Evolutionary conservation across 345 rosid species (phyloP), one percentile per base, ranked within the genome.

Genomic region (Eucalyptus cloeziana): DNA sequence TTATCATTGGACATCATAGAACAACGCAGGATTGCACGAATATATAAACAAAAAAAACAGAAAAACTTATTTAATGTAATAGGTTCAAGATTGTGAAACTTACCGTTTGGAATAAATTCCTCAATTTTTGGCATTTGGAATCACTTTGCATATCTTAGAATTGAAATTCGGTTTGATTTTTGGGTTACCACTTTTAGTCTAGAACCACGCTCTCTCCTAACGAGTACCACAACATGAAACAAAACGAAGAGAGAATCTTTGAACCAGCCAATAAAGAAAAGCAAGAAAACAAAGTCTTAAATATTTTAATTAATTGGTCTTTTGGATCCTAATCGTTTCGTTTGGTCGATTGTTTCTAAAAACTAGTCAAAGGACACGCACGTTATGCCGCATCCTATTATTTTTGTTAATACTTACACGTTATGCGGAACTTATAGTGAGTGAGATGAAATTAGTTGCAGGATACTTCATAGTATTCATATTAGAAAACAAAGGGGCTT

Each of bases 21-120:
- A 52, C 19, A 5, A 0, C 0, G 1, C 0, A 19, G 0, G 0
- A 52, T 52, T 0, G 2, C 5, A 52, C 0, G 2, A 19, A 52
- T 52, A 52, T 19, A 52, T 52, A 52, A 52, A 19, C 0, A 52
- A 52, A 24, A 52, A 52, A 52, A 3, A 52, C 4, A 52, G 0
- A 19, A 52, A 52, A 52, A 19, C 1, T 7, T 52, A 1, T 1
- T 52, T 52, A 2, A 19, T 3, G 58, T 19, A 52, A 52, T 52
- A 52, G 24, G 58, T 19, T 52, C 1, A 4, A 3, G 0, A 1
- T 52, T 52, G 21, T 52, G 24, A 52, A 52, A 52, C 4, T 10
- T 52, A 52, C 1, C 2, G 10, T 1, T 19, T 0, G 0, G 58
- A 52, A 52, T 52, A 52, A 52, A 4, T 52, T 3, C 9, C 2